Conservation (phyloP, 495 filamentous ascomycete species). For the Penicillium lividum region DNA sequence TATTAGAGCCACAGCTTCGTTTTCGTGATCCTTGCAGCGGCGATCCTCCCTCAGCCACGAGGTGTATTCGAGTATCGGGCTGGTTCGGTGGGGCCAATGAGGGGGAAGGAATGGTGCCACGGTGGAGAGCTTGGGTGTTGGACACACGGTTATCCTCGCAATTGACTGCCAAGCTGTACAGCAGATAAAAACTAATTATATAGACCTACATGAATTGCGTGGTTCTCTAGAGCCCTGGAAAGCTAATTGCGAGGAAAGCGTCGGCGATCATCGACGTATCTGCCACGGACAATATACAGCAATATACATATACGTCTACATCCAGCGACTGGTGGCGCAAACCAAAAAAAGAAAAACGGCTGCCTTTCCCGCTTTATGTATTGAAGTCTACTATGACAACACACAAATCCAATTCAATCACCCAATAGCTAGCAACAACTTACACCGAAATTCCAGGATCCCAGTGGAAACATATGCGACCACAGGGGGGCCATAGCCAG, state of each 20-base stretch:
- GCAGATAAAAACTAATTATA: background rate
- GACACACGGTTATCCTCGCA: constrained; percentile 10
- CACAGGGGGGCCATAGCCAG: constrained; percentile 8
- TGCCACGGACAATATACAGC: background rate
- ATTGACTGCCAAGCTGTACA: background rate
- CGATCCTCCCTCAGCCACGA: constrained; percentile 6
- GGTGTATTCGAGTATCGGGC: background rate
- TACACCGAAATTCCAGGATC: background rate
- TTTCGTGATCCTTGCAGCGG: background rate
- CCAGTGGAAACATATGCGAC: background rate
- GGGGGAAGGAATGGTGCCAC: background rate
- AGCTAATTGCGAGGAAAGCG: background rate
- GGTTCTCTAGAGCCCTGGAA: background rate
- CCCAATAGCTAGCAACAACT: background rate
- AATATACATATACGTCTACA: too few species aligned
- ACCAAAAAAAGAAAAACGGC: constrained; percentile 3
- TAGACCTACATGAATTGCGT: background rate
- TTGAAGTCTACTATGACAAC: background rate
- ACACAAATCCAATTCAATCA: background rate
- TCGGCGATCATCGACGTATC: constrained; percentile 6
- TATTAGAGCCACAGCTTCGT: background rate
- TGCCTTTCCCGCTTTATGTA: constrained; percentile 6
- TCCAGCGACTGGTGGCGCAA: background rate
- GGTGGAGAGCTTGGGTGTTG: background rate
- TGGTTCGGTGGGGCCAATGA: background rate